phyloP scores from a whole-genome alignment of 2,329 filamentous ascomycete genomes.

The Trichoderma guizhouense region DNA sequence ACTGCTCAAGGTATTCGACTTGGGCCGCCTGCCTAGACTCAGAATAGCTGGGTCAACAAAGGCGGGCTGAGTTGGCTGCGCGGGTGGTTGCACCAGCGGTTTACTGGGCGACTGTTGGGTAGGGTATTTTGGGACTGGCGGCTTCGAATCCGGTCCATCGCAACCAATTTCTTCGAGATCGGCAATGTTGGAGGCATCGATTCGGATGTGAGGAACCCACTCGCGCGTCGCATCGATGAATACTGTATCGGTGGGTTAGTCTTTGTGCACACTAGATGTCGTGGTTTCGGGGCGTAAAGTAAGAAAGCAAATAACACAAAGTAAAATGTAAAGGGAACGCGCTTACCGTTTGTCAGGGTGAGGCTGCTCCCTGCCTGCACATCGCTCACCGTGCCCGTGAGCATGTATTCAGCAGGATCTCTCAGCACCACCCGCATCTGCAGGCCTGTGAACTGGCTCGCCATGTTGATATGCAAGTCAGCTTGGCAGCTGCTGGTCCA shows the following conservation, averaged over 20 bases:
- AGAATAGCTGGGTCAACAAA: constrained; percentile 84
- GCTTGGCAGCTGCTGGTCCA: not conserved
- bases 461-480: constrained; percentile 33
- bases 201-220: constrained; percentile 42
- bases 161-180: constrained; percentile 42
- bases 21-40: constrained; percentile 55
- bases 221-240: constrained; percentile 42
- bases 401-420: constrained; percentile 58
- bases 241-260: constrained; percentile 28
- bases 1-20: constrained; percentile 23
- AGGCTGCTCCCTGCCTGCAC: constrained; percentile 66
- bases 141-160: constrained; percentile 26
- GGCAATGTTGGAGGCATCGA: constrained; percentile 44
- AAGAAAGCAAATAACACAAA: not conserved
- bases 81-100: not conserved
- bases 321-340: not conserved
- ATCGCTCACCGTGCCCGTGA: constrained; percentile 68
- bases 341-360: constrained; percentile 66
- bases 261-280: not conserved
- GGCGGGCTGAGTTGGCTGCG: constrained; percentile 32
- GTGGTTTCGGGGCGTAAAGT: not conserved
- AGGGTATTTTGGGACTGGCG: constrained; percentile 27
- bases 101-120: not conserved
- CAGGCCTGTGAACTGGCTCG: constrained; percentile 69
- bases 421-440: constrained; percentile 71